phyloP scores from a whole-genome alignment of 1,139 yeast genomes.

The Zygotorulaspora mrakii region DNA sequence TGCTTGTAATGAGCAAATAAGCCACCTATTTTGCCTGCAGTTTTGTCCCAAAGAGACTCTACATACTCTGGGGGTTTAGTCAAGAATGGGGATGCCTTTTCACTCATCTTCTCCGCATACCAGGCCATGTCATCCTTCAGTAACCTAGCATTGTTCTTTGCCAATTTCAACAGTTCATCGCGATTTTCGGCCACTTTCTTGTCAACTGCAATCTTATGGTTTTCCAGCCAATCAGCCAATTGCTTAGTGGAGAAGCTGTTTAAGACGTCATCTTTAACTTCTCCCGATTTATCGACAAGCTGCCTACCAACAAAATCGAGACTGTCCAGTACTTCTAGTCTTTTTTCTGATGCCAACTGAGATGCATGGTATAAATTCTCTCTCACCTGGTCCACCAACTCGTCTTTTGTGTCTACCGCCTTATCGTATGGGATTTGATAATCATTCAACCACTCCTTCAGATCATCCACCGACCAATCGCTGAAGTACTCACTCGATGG shows the following conservation, averaged over 20 bases:
- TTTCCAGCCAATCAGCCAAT: slow-evolving; percentile 46
- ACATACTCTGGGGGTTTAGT: slow-evolving; percentile 34
- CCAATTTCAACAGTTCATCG: slow-evolving; percentile 41
- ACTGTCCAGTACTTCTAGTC: slow-evolving; percentile 41
- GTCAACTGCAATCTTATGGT: slow-evolving; percentile 43
- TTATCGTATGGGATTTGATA: slow-evolving; percentile 44
- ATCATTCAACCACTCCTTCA: slow-evolving; percentile 47
- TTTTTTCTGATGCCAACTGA: slow-evolving; percentile 38
- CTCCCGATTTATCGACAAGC: slow-evolving; percentile 43
- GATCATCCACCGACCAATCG: slow-evolving; percentile 44
- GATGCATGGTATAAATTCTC: slow-evolving; percentile 44
- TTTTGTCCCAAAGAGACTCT: slow-evolving; percentile 27
- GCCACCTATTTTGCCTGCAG: slow-evolving; percentile 15
- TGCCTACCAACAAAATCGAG: slow-evolving; percentile 40
- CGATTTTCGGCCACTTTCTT: slow-evolving; percentile 37
- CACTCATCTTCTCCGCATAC: slow-evolving; percentile 38
- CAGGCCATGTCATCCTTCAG: slow-evolving; percentile 41
- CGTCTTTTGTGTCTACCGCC: slow-evolving; percentile 41
- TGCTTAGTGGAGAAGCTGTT: slow-evolving; percentile 48
- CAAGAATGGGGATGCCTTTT: slow-evolving; percentile 36
- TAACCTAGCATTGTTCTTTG: slow-evolving; percentile 38
- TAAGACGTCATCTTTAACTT: slow-evolving; percentile 45
- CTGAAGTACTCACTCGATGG: slow-evolving; percentile 51
- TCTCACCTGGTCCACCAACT: slow-evolving; percentile 44
- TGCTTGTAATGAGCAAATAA: slow-evolving; percentile 18